These are phyloP conservation scores for Gymnopilus junonius DNA, from an alignment of 768 basidiomycete genomes.

Conservation along the genomic window DNA sequence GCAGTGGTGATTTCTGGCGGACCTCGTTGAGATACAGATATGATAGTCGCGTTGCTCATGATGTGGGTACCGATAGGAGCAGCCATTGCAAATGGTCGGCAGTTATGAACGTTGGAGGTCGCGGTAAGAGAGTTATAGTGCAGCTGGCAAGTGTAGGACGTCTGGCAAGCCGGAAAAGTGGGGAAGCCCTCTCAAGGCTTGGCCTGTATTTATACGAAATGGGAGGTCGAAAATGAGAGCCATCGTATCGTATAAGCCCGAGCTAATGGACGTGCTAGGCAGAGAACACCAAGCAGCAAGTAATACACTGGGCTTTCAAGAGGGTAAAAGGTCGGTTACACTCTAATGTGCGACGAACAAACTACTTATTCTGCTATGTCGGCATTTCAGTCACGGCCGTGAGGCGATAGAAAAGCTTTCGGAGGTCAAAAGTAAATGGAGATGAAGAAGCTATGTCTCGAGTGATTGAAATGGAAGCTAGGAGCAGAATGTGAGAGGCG, in stretches of 20 bases:
- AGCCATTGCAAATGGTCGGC: neutral
- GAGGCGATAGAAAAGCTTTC: constrained; percentile 9
- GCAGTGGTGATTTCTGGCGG: constrained; percentile 8
- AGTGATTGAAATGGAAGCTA: constrained; percentile 15
- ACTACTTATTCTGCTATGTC: neutral
- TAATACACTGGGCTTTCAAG: too few relatives aligned
- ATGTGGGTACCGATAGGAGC: neutral
- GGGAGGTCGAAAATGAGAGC: neutral
- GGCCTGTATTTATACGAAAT: neutral
- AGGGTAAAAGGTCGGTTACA: too few relatives aligned
- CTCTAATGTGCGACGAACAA: too few relatives aligned
- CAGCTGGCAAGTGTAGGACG: neutral
- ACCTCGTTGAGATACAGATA: constrained; percentile 12
- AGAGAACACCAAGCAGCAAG: neutral
- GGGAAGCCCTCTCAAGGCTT: neutral
- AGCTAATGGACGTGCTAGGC: neutral
- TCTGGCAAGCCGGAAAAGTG: neutral
- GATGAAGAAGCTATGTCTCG: neutral
- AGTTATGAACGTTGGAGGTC: neutral
- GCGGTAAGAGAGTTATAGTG: neutral
- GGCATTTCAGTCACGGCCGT: neutral
- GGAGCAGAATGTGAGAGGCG: neutral
- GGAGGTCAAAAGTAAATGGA: neutral
- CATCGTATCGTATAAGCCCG: too few relatives aligned
- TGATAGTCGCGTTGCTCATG: constrained; percentile 11